Evolutionary conservation across 345 rosid species (phyloP).

Genomic region (Excoecaria agallocha): DNA sequence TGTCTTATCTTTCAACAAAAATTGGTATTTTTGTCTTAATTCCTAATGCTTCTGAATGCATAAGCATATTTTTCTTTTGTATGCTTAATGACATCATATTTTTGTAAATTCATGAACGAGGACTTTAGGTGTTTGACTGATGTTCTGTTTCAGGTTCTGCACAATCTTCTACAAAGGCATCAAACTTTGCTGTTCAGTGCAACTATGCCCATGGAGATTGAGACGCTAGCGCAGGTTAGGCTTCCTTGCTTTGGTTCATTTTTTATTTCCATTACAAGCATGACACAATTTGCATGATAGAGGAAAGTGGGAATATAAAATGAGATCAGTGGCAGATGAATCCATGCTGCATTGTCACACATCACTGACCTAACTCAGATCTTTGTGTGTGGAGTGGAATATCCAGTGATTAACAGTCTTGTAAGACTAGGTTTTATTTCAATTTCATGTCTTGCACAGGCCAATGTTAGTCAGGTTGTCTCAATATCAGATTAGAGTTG

Average conservation of each 20-base stretch:
- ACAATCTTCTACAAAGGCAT: slow-evolving; percentile 36
- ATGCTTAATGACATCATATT: not conserved
- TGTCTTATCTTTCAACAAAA: not conserved
- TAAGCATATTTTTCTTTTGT: not conserved
- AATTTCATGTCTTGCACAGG: not conserved
- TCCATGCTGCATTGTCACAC: not conserved
- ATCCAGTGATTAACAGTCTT: not conserved
- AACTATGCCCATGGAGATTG: slow-evolving; percentile 48
- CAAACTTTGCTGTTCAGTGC: slow-evolving; percentile 47
- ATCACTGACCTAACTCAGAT: not conserved
- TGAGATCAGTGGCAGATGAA: not conserved
- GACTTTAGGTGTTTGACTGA: not conserved
- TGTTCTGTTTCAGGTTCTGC: slow-evolving; percentile 31
- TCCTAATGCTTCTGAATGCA: not conserved
- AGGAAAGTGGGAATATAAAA: slow-evolving; percentile 1
- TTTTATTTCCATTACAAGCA: not conserved
- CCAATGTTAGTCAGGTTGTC: not conserved
- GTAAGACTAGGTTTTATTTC: not conserved
- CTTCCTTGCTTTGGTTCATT: slow-evolving; percentile 2
- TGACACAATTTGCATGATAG: slow-evolving; percentile 3
- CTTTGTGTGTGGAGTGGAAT: not conserved
- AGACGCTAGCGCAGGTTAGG: slow-evolving; percentile 37
- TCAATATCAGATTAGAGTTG: not conserved
- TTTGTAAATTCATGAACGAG: not conserved
- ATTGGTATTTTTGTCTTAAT: not conserved